Conservation (phyloP, 192 early-diverging fungal genomes). For the Linderina pennispora region DNA sequence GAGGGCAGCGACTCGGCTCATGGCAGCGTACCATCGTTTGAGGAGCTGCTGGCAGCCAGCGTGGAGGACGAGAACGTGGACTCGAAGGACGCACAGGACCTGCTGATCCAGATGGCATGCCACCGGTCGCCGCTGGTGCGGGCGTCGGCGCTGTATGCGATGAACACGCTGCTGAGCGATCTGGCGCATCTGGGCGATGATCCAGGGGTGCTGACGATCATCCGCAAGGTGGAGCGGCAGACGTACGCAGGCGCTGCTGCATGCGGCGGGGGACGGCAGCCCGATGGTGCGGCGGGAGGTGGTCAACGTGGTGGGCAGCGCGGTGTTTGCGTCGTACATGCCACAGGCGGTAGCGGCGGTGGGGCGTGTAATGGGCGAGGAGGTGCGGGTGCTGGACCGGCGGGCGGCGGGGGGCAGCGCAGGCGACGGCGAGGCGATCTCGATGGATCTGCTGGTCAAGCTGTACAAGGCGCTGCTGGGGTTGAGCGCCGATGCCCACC, state of each 20-base stretch:
- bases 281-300: conserved; percentile 90
- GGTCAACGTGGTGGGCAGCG: conserved; percentile 64
- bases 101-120: conserved; percentile 36
- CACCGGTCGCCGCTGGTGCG: conserved; percentile 66
- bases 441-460: conserved; percentile 39
- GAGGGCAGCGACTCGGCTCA: not conserved
- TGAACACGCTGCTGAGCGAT: conserved; percentile 73
- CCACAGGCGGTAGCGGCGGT: conserved; percentile 63
- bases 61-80: conserved; percentile 36
- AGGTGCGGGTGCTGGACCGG: conserved; percentile 37
- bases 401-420: conserved; percentile 4
- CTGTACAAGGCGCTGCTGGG: conserved; percentile 82
- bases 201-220: conserved; percentile 64
- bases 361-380: conserved; percentile 41
- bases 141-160: conserved; percentile 75
- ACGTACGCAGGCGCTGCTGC: conserved; percentile 49
- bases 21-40: conserved; percentile 16
- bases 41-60: conserved; percentile 41
- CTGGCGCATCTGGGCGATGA: conserved; percentile 51
- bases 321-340: conserved; percentile 62
- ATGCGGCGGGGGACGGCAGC: conserved; percentile 70
- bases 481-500: conserved; percentile 77
- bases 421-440: conserved; percentile 21
- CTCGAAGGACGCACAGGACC: conserved; percentile 32
- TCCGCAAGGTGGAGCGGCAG: conserved; percentile 66